These are phyloP conservation scores for Penicillium ochrochloron DNA, from an alignment of 495 filamentous ascomycete species.

Conservation along the genomic window DNA sequence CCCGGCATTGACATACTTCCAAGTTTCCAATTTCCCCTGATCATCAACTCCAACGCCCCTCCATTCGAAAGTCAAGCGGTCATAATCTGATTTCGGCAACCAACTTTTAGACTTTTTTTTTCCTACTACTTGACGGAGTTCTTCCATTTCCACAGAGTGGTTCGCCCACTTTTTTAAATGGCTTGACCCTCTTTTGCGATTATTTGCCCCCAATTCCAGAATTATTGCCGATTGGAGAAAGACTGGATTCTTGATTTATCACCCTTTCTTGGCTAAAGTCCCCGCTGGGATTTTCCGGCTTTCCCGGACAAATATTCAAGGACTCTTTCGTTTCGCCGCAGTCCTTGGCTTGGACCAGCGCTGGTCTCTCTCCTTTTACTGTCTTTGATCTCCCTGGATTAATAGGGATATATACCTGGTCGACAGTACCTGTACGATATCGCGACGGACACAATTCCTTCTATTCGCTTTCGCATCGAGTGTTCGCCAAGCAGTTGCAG, in stretches of 20 bases:
- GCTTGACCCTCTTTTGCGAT: neutral
- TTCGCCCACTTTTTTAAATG: conserved; percentile 4
- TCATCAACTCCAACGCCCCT: neutral
- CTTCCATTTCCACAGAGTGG: neutral
- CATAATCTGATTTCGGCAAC: neutral
- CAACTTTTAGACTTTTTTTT: neutral
- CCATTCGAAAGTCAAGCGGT: neutral
- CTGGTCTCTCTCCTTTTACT: conserved; percentile 9
- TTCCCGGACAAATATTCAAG: conserved; percentile 19
- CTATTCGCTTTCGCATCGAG: neutral
- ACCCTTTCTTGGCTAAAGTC: conserved; percentile 1
- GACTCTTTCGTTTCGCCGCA: neutral
- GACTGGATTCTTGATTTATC: neutral
- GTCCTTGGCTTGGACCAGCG: neutral
- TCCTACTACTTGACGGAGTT: too few species aligned
- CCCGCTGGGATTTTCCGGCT: conserved; percentile 21
- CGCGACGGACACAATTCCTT: neutral
- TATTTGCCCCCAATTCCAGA: neutral
- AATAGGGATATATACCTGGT: neutral
- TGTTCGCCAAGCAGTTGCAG: neutral
- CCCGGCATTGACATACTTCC: neutral
- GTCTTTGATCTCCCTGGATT: neutral
- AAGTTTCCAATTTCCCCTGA: neutral
- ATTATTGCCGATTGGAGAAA: neutral
- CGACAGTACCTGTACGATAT: neutral